Conservation (phyloP, 176 grass and related monocot genomes). For the Miscanthus lutarioriparius region DNA sequence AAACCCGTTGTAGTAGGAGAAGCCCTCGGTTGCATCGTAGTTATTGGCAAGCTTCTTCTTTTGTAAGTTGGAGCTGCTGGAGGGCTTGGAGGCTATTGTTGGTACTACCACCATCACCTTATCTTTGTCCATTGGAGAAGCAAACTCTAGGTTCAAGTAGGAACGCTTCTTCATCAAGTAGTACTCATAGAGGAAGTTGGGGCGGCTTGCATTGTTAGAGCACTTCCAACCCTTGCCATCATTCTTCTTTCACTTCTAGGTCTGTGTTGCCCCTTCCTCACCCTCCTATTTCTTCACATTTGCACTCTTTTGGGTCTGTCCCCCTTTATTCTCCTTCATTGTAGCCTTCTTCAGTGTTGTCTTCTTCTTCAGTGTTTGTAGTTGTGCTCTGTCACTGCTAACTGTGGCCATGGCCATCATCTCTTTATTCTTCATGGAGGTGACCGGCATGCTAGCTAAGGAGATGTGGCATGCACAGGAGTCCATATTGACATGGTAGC, state of each 20-base stretch:
- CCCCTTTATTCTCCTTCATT: background rate
- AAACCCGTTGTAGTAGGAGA: background rate
- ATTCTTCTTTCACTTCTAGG: conserved; percentile 41
- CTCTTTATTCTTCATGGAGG: background rate
- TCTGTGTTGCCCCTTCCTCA: no score
- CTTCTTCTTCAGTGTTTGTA: no score
- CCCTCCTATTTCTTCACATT: conserved; percentile 1
- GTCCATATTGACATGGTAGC: background rate
- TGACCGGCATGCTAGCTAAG: background rate
- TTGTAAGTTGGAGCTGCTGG: background rate
- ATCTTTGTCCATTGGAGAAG: no score
- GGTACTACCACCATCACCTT: background rate
- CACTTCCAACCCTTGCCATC: conserved; percentile 38
- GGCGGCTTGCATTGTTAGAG: background rate
- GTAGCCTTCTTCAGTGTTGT: background rate
- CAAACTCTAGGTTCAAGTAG: no score
- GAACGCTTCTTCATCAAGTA: background rate
- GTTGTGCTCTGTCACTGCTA: background rate
- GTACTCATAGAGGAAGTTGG: conserved; percentile 27
- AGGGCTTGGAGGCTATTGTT: background rate
- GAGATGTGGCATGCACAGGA: background rate
- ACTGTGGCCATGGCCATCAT: background rate
- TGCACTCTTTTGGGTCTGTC: background rate
- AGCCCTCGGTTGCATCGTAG: background rate
- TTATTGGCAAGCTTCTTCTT: background rate